Evolutionary conservation across 257 asterid genomes (phyloP).

Genomic region (Fraxinus quadrangulata): DNA sequence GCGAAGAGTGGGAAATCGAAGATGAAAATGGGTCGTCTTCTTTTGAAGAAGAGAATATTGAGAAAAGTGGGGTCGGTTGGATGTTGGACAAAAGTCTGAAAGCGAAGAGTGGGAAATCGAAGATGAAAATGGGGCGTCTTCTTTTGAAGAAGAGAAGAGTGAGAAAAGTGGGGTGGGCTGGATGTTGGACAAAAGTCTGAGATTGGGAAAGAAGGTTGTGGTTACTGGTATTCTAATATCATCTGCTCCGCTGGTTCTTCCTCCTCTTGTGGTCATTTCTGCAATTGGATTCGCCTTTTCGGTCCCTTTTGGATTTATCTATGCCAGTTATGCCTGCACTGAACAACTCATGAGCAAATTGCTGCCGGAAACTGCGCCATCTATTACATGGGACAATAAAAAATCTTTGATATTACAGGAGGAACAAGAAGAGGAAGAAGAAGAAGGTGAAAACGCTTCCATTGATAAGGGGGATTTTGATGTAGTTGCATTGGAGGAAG

Average conservation of each 20-base stretch:
- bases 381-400: not conserved
- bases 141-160: constrained; percentile 25
- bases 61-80: constrained; percentile 43
- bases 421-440: not conserved
- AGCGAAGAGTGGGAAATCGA: constrained; percentile 38
- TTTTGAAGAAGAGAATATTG: constrained; percentile 25
- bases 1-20: constrained; percentile 36
- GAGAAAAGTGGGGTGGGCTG: constrained; percentile 37
- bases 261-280: constrained; percentile 60
- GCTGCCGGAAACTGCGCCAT: constrained; percentile 32
- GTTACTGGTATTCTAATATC: constrained; percentile 61
- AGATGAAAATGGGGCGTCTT: constrained; percentile 21
- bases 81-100: constrained; percentile 38
- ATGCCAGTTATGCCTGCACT: constrained; percentile 64
- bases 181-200: constrained; percentile 44
- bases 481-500: not conserved
- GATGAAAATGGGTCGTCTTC: constrained; percentile 22
- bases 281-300: constrained; percentile 58
- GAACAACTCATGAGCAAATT: constrained; percentile 69
- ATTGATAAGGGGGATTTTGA: not conserved
- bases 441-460: not conserved
- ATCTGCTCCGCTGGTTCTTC: constrained; percentile 70
- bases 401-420: no score
- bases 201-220: constrained; percentile 57
- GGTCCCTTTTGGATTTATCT: constrained; percentile 60